These are phyloP conservation scores for Phlebiopsis flavidoalba DNA, from an alignment of 768 basidiomycete genomes.

Conservation along the genomic window DNA sequence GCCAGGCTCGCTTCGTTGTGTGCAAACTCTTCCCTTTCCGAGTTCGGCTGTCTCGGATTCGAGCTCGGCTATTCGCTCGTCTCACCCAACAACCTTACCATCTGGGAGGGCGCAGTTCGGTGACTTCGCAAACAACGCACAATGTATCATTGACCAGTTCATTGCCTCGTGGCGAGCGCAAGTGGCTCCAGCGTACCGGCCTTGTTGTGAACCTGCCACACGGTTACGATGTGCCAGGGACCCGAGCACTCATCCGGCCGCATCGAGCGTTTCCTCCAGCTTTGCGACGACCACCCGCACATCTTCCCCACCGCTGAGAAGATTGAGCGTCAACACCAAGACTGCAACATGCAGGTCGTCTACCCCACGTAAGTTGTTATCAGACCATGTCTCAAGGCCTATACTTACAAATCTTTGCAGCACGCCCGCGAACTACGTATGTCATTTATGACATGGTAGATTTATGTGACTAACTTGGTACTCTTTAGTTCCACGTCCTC, in stretches of 20 bases:
- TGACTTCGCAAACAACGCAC: conserved; percentile 97
- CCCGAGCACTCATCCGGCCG: conserved; percentile 97
- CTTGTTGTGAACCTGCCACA: conserved; percentile 87
- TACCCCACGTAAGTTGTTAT: conserved; percentile 76
- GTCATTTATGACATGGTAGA: conserved; percentile 12
- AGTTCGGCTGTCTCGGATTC: conserved; percentile 92
- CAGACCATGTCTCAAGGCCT: neutral
- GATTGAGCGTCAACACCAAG: conserved; percentile 93
- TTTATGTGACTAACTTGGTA: conserved; percentile 9
- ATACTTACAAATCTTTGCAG: conserved; percentile 29
- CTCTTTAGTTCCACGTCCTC: conserved; percentile 82
- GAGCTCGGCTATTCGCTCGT: conserved; percentile 98
- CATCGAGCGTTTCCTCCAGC: conserved; percentile 93
- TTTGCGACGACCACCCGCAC: conserved; percentile 96
- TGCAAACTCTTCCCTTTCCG: conserved; percentile 97
- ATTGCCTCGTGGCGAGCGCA: conserved; percentile 95
- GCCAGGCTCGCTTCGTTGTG: conserved; percentile 89
- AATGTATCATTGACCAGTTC: conserved; percentile 98
- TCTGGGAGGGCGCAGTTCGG: conserved; percentile 99
- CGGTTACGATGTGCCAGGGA: conserved; percentile 97
- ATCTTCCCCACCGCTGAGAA: conserved; percentile 85
- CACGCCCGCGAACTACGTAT: conserved; percentile 90
- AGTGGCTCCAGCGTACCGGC: conserved; percentile 94
- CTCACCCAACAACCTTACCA: conserved; percentile 84
- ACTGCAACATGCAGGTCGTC: conserved; percentile 99